These are phyloP conservation scores for Prunus mume DNA, from an alignment of 306 rosid species.

Conservation along the genomic window DNA sequence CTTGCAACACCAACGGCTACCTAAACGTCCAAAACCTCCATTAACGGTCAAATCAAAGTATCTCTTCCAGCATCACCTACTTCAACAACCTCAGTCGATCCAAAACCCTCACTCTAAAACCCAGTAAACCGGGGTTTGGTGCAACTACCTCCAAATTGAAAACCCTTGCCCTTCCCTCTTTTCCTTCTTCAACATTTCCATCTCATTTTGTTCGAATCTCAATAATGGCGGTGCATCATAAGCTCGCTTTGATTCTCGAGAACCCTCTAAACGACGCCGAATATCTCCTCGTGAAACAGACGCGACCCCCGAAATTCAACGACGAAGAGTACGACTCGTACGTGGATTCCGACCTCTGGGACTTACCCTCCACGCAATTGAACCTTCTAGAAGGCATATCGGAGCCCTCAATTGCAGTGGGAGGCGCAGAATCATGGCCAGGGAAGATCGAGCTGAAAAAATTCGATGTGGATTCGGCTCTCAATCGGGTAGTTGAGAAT, in stretches of 20 bases:
- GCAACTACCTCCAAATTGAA: neutral
- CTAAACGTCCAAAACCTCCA: neutral
- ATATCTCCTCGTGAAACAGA: constrained; percentile 57
- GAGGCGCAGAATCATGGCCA: constrained; percentile 22
- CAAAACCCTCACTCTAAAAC: no score
- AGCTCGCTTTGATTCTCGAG: constrained; percentile 49
- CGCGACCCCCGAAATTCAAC: constrained; percentile 62
- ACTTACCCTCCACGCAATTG: constrained; percentile 62
- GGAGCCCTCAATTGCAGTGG: constrained; percentile 23
- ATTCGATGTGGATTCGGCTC: constrained; percentile 57
- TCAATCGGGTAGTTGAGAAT: constrained; percentile 29
- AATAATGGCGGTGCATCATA: constrained; percentile 42
- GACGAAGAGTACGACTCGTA: constrained; percentile 75
- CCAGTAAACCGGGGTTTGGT: neutral
- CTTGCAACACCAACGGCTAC: neutral
- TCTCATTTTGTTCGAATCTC: neutral
- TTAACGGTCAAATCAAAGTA: neutral
- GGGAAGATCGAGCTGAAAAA: constrained; percentile 43
- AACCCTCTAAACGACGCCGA: constrained; percentile 41
- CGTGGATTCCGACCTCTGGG: constrained; percentile 88
- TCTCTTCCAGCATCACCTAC: neutral
- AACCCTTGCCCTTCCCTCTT: neutral
- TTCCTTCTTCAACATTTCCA: neutral
- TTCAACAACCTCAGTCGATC: neutral
- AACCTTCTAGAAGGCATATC: constrained; percentile 34